These are phyloP conservation scores for Saccharum hybrid DNA, from an alignment of 202 grass and related monocot genomes.

Conservation along the genomic window DNA sequence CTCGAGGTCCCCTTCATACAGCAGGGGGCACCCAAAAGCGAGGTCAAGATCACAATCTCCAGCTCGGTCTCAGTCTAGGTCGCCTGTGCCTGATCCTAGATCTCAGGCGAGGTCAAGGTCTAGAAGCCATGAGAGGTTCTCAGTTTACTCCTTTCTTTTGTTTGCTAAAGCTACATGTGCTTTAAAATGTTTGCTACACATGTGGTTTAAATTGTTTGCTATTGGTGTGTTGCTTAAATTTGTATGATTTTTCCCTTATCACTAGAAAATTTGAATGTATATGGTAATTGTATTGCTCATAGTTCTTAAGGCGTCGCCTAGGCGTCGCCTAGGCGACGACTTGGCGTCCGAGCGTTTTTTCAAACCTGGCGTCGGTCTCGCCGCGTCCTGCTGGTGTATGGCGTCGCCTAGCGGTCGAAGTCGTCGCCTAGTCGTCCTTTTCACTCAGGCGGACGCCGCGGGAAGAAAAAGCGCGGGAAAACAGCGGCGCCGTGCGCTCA, in stretches of 20 bases:
- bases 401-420: no score
- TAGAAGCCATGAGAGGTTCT: constrained; percentile 55
- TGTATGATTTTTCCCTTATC: background rate
- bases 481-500: no score
- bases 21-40: constrained; percentile 50
- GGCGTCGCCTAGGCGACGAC: no score
- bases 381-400: no score
- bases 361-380: no score
- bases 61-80: constrained; percentile 55
- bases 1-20: constrained; percentile 65
- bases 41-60: constrained; percentile 66
- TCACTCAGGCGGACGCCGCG: no score
- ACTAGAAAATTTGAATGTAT: background rate
- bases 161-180: constrained; percentile 8
- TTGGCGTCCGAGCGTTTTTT: no score
- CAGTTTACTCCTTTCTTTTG: background rate
- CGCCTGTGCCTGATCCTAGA: constrained; percentile 57
- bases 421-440: no score
- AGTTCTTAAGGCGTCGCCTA: no score
- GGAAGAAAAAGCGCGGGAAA: no score
- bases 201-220: background rate
- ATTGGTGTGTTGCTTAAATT: background rate
- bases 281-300: background rate
- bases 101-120: constrained; percentile 56
- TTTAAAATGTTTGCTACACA: background rate